Percentiles rank a stretch among this genome's conserved stretches.
These are phyloP conservation scores for Caloboletus firmus DNA, from an alignment of 1,284 basidiomycete species.

Conservation along the genomic window DNA sequence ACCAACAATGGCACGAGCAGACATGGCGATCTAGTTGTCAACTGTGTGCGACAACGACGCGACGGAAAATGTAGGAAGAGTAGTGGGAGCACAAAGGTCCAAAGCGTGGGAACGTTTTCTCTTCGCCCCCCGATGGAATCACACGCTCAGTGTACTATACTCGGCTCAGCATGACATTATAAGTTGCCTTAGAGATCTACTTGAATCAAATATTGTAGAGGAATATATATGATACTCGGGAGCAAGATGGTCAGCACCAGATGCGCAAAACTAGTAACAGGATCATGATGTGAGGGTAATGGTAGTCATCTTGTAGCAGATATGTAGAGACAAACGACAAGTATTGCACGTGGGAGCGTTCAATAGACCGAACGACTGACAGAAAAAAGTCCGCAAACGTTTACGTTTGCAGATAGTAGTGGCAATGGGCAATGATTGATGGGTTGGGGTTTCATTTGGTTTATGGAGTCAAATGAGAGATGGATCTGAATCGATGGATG, in stretches of 20 bases:
- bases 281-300: neutral
- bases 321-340: constrained; percentile 15
- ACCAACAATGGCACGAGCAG: constrained; percentile 54
- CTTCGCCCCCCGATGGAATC: constrained; percentile 9
- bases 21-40: constrained; percentile 42
- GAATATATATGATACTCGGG: constrained; percentile 7
- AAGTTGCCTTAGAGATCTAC: constrained; percentile 8
- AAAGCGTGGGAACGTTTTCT: constrained; percentile 21
- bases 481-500: constrained; percentile 3
- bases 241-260: constrained; percentile 11
- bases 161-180: neutral
- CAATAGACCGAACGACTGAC: constrained; percentile 3
- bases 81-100: neutral
- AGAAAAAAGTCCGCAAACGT: constrained; percentile 15
- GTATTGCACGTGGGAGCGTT: constrained; percentile 10
- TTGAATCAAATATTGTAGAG: neutral
- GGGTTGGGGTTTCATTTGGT: neutral
- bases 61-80: neutral
- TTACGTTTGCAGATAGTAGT: constrained; percentile 18
- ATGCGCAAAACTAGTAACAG: neutral
- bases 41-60: constrained; percentile 1
- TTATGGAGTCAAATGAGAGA: constrained; percentile 6
- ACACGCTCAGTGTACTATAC: constrained; percentile 1
- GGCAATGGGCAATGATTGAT: constrained; percentile 7
- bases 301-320: constrained; percentile 18